Conservation (phyloP, 192 early-diverging fungal species). For the Backusella tuberculispora region DNA sequence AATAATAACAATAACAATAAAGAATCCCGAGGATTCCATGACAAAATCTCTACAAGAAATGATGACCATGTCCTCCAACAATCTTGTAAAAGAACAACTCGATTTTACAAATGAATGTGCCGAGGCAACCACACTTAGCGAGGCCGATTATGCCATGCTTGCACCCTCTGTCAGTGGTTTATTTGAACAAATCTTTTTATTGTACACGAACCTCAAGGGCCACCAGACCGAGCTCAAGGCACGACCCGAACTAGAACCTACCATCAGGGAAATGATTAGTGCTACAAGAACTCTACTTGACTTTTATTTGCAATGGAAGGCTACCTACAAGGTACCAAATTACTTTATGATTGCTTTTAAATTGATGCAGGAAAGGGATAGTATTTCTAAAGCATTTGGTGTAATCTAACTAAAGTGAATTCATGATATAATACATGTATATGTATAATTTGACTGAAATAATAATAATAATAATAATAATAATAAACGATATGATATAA, state of each 20-base stretch:
- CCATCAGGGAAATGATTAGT: background rate
- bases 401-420: no score
- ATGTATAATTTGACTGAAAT: no score
- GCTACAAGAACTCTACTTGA: background rate
- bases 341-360: background rate
- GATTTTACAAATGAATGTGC: background rate
- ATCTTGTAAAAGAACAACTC: background rate
- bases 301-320: constrained; percentile 6
- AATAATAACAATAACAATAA: background rate
- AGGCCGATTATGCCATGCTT: background rate
- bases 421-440: no score
- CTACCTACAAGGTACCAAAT: background rate
- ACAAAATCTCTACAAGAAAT: background rate
- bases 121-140: background rate
- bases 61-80: background rate
- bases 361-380: background rate
- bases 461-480: no score
- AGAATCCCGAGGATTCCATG: constrained; percentile 2
- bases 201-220: background rate
- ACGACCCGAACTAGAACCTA: background rate
- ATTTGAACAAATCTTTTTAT: background rate
- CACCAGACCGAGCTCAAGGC: background rate
- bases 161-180: background rate
- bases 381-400: background rate
- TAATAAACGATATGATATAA: no score